phyloP scores from a whole-genome alignment of 371 early-diverging fungal genomes.

The Mortierella sp. region DNA sequence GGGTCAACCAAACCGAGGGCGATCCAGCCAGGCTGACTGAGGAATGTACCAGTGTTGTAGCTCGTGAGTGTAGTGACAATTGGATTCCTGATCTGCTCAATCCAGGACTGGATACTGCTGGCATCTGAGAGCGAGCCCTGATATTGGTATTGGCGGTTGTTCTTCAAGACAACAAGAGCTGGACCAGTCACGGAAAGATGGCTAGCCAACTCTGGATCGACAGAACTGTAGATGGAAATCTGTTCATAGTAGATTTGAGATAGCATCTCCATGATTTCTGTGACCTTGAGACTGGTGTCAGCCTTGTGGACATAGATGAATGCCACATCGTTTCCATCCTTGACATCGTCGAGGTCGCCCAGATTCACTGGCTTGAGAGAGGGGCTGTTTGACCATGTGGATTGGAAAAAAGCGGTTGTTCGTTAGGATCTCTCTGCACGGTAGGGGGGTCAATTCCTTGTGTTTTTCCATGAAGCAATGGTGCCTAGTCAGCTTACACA shows the following conservation, averaged over 20 bases:
- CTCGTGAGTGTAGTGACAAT: constrained; percentile 16
- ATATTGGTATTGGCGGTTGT: constrained; percentile 41
- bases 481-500: constrained; percentile 28
- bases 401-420: too few species aligned
- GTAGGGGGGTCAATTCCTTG: too few species aligned
- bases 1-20: constrained; percentile 36
- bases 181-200: constrained; percentile 20
- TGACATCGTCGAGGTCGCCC: constrained; percentile 14
- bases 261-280: constrained; percentile 19
- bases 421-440: not conserved
- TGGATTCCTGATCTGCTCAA: constrained; percentile 15
- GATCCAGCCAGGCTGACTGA: constrained; percentile 26
- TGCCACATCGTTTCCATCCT: constrained; percentile 24
- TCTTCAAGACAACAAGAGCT: constrained; percentile 30
- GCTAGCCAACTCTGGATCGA: constrained; percentile 25
- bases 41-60: constrained; percentile 14
- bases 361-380: constrained; percentile 23
- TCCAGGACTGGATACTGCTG: constrained; percentile 23
- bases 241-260: constrained; percentile 42
- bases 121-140: constrained; percentile 26
- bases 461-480: too few species aligned
- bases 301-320: constrained; percentile 25
- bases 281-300: constrained; percentile 19
- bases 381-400: too few species aligned
- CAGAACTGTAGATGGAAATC: constrained; percentile 15